Base-by-base conservation (phyloP, 192 early-diverging fungal genomes). In the Coemansia sp. region DNA sequence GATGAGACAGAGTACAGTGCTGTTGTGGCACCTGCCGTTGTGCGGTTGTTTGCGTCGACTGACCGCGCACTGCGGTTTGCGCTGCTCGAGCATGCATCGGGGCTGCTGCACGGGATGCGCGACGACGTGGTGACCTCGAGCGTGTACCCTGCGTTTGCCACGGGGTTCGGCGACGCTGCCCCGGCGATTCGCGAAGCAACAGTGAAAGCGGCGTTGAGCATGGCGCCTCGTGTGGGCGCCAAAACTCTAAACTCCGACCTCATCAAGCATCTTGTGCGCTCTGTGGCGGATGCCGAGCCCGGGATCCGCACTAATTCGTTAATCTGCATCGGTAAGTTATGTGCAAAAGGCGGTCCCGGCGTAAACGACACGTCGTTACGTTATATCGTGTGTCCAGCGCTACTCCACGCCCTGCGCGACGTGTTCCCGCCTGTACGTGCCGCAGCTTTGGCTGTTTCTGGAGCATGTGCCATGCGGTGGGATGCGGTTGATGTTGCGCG, bases 271-370 rank as follows among this genome's bases (percentile, higher is more conserved):
- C 83, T 97, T 8, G 94, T 92, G n/a, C 94, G 93, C 45, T 75
- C 94, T 26, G 91, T 96, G 50, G 85, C 84, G 27, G 97, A 98
- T 74, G 84, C 88, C 21, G 95, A 98, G 63, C 93, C 97, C 1
- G 94, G 95, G 2, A 98, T 98, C 67, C 85, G 97, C 26, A 96
- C 97, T 7, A 98, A 98, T 72, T 90, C 95, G 16, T 92, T 94
- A 14, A 92, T 98, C 41, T 97, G 94, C 65, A 71, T 98, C 14
- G 94, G 93, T n/a, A 97, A 97, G 72, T 85, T 97, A 39, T 88
- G 88, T 54, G 87, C 89, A 12, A 66, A 92, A 17, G 67, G 67
- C 39, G 50, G 65, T 37, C 70, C 37, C 6, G 72, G 72, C 50
- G 73, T 98, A 31, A 92, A 69, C 61, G 90, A 92, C 16, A 55